These are phyloP conservation scores for Cochlearia excelsa DNA, from an alignment of 345 rosid species.

Conservation along the genomic window DNA sequence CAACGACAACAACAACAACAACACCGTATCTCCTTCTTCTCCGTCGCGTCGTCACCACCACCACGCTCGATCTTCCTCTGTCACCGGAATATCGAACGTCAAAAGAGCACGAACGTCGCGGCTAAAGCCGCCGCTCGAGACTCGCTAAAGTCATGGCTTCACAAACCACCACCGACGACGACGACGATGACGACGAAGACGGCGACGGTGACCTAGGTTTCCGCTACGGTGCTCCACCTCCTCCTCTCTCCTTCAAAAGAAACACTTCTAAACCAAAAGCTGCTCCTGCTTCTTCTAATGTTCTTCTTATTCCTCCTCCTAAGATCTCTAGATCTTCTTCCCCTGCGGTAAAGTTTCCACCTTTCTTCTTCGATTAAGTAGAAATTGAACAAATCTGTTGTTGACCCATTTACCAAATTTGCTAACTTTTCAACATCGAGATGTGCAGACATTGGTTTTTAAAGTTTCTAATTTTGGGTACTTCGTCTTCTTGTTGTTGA, in stretches of 20 bases:
- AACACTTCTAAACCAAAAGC: constrained; percentile 41
- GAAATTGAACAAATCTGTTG: background rate
- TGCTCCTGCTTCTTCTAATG: constrained; percentile 42
- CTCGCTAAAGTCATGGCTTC: constrained; percentile 99
- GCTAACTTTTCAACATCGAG: constrained; percentile 7
- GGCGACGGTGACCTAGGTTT: constrained; percentile 79
- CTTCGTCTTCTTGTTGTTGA: too few species aligned
- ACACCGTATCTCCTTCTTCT: constrained; percentile 40
- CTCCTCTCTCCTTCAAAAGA: constrained; percentile 66
- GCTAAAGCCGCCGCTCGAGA: constrained; percentile 97
- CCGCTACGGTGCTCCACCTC: constrained; percentile 84
- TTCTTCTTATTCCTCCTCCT: too few species aligned
- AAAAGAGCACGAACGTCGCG: constrained; percentile 86
- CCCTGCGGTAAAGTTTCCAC: constrained; percentile 85
- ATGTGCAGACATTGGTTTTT: constrained; percentile 2
- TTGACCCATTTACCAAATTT: constrained; percentile 16
- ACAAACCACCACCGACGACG: constrained; percentile 78
- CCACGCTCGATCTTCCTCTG: constrained; percentile 67
- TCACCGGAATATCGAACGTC: constrained; percentile 65
- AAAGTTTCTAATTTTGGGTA: constrained; percentile 31
- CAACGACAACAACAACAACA: too few species aligned
- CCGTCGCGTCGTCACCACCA: constrained; percentile 63
- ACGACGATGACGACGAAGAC: constrained; percentile 54
- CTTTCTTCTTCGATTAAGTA: too few species aligned
- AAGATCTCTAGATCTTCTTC: too few species aligned